phyloP scores from a whole-genome alignment of 495 filamentous ascomycete species.

The Penicillium antarcticum region DNA sequence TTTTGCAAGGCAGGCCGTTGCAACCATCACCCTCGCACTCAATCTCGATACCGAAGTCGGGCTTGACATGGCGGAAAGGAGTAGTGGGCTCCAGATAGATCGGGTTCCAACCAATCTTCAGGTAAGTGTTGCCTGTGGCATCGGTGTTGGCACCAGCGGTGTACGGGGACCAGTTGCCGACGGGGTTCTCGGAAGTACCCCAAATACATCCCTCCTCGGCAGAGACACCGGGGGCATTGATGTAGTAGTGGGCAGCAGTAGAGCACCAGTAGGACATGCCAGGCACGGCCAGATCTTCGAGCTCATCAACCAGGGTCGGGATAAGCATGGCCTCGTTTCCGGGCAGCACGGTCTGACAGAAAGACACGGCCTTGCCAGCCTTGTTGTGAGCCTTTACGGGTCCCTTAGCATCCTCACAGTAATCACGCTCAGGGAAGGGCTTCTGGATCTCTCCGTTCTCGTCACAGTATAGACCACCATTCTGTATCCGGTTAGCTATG shows the following conservation, averaged over 20 bases:
- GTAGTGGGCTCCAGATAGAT: constrained; percentile 60
- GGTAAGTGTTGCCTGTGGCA: constrained; percentile 59
- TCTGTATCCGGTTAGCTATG: constrained; percentile 38
- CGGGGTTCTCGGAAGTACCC: constrained; percentile 60
- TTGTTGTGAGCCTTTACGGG: constrained; percentile 62
- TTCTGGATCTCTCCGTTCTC: constrained; percentile 62
- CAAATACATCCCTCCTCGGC: constrained; percentile 64
- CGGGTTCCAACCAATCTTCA: constrained; percentile 80
- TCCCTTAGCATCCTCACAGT: constrained; percentile 71
- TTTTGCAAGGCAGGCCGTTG: constrained; percentile 71
- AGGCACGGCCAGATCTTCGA: constrained; percentile 65
- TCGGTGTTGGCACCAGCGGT: constrained; percentile 76
- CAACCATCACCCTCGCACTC: constrained; percentile 65
- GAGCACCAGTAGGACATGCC: constrained; percentile 65
- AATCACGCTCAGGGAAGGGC: constrained; percentile 65
- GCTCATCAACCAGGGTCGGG: constrained; percentile 59
- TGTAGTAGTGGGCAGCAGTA: constrained; percentile 79
- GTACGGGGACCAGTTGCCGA: constrained; percentile 80
- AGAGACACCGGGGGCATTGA: constrained; percentile 69
- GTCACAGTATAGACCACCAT: constrained; percentile 76
- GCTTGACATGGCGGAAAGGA: constrained; percentile 55
- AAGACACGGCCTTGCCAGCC: constrained; percentile 57
- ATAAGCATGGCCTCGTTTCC: constrained; percentile 91
- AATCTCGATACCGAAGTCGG: constrained; percentile 68
- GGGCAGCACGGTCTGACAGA: constrained; percentile 81